Conservation (phyloP, 306 rosid genomes). For the Aeschynomene evenia region DNA sequence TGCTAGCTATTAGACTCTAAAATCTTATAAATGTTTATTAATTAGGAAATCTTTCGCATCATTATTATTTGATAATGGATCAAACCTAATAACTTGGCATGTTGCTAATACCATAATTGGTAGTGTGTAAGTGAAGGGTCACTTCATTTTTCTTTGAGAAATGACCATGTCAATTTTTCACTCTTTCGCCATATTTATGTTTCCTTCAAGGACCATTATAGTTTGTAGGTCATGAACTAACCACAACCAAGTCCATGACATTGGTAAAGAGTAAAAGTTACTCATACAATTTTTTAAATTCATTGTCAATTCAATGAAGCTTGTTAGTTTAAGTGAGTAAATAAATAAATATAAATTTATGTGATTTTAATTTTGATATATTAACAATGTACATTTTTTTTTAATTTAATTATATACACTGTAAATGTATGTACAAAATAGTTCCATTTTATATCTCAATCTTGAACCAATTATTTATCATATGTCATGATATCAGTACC, state of each 20-base stretch:
- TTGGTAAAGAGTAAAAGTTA: not conserved
- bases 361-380: too few species aligned
- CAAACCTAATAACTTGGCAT: not conserved
- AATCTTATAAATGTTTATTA: not conserved
- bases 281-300: not conserved
- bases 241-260: not conserved
- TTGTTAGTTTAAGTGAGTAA: not conserved
- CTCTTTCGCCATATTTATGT: not conserved
- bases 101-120: conserved; percentile 3
- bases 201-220: not conserved
- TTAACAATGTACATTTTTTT: too few species aligned
- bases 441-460: too few species aligned
- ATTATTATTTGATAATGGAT: not conserved
- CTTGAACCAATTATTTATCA: too few species aligned
- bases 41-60: not conserved
- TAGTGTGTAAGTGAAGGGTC: not conserved
- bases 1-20: not conserved
- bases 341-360: not conserved
- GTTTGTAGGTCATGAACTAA: not conserved
- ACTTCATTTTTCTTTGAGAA: not conserved
- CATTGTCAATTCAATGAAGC: not conserved
- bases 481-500: too few species aligned
- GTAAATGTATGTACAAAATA: too few species aligned
- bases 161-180: not conserved
- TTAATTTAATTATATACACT: too few species aligned